Conservation (phyloP, 1,284 basidiomycete genomes). For the Austroboletus novae-zelandiae region DNA sequence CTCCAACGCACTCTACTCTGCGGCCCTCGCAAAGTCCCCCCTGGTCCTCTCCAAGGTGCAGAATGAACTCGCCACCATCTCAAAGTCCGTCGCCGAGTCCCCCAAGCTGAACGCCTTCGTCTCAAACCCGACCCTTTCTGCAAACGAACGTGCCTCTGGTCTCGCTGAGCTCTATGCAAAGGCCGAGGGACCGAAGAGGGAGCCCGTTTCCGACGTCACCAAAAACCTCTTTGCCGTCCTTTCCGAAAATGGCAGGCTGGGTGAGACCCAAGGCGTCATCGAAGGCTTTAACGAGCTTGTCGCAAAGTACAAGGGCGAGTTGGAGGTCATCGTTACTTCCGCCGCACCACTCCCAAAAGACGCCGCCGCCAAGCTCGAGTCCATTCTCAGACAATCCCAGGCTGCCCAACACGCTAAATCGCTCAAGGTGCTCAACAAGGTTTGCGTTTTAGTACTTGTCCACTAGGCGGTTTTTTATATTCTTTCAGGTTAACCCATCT, state of each 20-base stretch:
- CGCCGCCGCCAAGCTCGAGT: conserved; percentile 73
- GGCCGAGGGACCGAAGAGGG: conserved; percentile 66
- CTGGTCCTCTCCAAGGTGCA: conserved; percentile 80
- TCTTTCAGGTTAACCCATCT: conserved; percentile 75
- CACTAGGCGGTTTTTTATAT: conserved; percentile 4
- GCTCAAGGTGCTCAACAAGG: conserved; percentile 87
- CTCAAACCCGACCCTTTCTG: conserved; percentile 86
- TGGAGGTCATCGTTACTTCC: conserved; percentile 91
- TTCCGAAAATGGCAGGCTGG: conserved; percentile 91
- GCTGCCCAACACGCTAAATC: conserved; percentile 82
- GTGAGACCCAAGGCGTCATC: conserved; percentile 83
- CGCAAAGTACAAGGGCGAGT: conserved; percentile 88
- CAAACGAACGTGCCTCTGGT: conserved; percentile 70
- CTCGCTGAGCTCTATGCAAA: conserved; percentile 67
- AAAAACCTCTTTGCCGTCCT: conserved; percentile 91
- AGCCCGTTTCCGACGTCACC: conserved; percentile 79
- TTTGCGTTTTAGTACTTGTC: conserved; percentile 29
- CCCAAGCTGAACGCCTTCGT: conserved; percentile 73
- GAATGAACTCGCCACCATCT: conserved; percentile 73
- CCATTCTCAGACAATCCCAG: conserved; percentile 81
- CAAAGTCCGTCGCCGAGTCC: conserved; percentile 61
- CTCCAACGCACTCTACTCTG: conserved; percentile 91
- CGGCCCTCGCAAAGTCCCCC: conserved; percentile 85
- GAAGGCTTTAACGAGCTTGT: conserved; percentile 92
- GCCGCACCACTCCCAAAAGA: conserved; percentile 78